Conservation (phyloP, 148 eudicot genomes). For the Vaccinium macrocarpon region DNA sequence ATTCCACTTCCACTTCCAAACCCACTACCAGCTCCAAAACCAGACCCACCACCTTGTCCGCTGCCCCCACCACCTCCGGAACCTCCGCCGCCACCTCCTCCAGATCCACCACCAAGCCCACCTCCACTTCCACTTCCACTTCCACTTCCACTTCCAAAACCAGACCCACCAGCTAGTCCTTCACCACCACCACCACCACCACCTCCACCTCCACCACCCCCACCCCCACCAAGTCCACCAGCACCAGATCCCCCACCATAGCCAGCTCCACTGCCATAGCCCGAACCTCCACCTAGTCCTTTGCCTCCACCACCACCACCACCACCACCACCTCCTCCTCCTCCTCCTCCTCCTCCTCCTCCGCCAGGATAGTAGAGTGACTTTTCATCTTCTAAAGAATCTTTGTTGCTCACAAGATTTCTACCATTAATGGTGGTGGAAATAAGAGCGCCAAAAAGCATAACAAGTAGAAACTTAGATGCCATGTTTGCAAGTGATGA, state of each 20-base stretch:
- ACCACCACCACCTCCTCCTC: conserved; percentile 14
- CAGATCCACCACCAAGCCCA: conserved; percentile 14
- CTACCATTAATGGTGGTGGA: conserved; percentile 19
- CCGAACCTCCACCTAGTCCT: conserved; percentile 9
- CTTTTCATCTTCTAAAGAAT: conserved; percentile 17
- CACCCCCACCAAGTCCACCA: conserved; percentile 23
- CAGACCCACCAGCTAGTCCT: conserved; percentile 15
- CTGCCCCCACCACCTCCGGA: conserved; percentile 10
- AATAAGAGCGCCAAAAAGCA: conserved; percentile 21
- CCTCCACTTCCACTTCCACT: too few species aligned
- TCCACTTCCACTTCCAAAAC: conserved; percentile 15
- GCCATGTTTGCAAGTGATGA: not conserved
- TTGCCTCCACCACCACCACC: conserved; percentile 15
- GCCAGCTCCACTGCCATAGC: conserved; percentile 2
- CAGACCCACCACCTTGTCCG: conserved; percentile 17
- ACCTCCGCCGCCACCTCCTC: conserved; percentile 20
- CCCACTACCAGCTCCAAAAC: too few species aligned
- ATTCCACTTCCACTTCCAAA: too few species aligned
- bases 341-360: not conserved
- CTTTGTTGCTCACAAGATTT: conserved; percentile 15
- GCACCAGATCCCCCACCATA: conserved; percentile 3
- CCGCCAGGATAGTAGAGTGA: not conserved
- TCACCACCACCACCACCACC: too few species aligned
- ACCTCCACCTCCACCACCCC: conserved; percentile 6
- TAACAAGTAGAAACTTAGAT: conserved; percentile 18